These are phyloP conservation scores for Hyaloraphidium curvatum DNA, from an alignment of 192 early-diverging fungal species.

Conservation along the genomic window DNA sequence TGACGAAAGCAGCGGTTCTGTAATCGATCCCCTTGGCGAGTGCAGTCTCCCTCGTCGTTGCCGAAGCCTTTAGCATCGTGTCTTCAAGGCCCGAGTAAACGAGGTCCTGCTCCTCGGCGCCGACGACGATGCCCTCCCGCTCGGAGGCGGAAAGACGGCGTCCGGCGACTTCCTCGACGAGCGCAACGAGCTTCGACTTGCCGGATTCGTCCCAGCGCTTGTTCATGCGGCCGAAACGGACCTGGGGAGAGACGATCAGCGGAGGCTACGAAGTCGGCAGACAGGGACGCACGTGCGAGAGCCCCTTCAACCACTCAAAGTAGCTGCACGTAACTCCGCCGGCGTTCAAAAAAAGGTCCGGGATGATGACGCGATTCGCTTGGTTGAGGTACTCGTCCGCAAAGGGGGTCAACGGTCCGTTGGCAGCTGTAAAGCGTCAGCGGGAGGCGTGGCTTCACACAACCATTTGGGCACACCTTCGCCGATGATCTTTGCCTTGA, in stretches of 20 bases:
- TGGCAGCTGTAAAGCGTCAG: too few species aligned
- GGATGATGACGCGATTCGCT: slow-evolving; percentile 44
- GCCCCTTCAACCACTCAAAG: slow-evolving; percentile 69
- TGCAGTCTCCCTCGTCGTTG: slow-evolving; percentile 52
- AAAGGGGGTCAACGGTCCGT: too few species aligned
- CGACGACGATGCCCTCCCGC: slow-evolving; percentile 53
- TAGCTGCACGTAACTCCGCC: slow-evolving; percentile 51
- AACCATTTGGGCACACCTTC: not conserved
- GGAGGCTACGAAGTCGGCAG: not conserved
- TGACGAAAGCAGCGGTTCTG: slow-evolving; percentile 54
- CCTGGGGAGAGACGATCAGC: not conserved
- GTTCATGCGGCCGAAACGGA: slow-evolving; percentile 56
- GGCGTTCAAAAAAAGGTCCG: slow-evolving; percentile 59
- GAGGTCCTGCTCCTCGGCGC: slow-evolving; percentile 66
- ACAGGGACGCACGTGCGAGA: slow-evolving; percentile 43
- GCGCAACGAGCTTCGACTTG: slow-evolving; percentile 40
- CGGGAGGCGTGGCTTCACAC: too few species aligned
- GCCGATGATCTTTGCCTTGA: slow-evolving; percentile 45
- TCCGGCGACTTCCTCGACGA: slow-evolving; percentile 59
- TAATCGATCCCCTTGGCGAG: slow-evolving; percentile 39
- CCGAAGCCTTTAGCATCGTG: slow-evolving; percentile 64
- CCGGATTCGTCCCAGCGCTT: slow-evolving; percentile 63
- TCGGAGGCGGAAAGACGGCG: slow-evolving; percentile 49
- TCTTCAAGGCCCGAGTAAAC: slow-evolving; percentile 72
- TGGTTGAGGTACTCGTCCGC: too few species aligned